Evolutionary conservation across 768 basidiomycete genomes (phyloP), one percentile per base, ranked within the genome.

Genomic region (Termitomyces sp.): DNA sequence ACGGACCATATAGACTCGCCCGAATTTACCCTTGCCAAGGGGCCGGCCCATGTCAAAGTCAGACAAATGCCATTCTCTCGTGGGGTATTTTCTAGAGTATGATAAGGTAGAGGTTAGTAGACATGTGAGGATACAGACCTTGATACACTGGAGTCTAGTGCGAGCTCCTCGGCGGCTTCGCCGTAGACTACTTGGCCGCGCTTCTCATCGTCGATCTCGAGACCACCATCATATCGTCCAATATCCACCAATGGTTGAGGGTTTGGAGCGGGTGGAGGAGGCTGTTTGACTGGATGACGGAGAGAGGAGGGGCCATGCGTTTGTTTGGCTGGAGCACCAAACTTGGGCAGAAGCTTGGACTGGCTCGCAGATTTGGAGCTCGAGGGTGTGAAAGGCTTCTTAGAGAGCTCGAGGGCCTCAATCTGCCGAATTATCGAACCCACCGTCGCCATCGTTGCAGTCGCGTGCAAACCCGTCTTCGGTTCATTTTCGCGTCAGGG

Each of bases 1-100:
- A 55, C 96, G 87, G 49, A 96, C 94, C 89, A 98, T 96, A 80
- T 99, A 98, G 28, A 99, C 97, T 3, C 94, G 91, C 1, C 97
- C 97, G 67, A 98, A 99, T 78, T 98, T 98, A 50, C 97, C 97
- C 73, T 98, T 98, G n/a, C 97, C 97, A 1, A 99, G 82, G 3
- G 95, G 94, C 12, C 94, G 86, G 18, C 97, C 96, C 69, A 98
- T 96, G 64, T 97, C 94, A 67, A 99, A 97, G 57, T 88, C 83
- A 61, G 85, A 84, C 4, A 98, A 79, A 35, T 84, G 86, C 90
- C 95, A 94, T 68, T 94, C 92, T 20, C 87, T 84, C 0, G 92
- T 94, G 20, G 91, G 92, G 40, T 78, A 82, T 63, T 78, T 80
- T 59, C 90, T 91, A 55, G 32, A 48, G 24, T 1, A 28, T 8